Base-by-base conservation (phyloP, 192 early-diverging fungal genomes). In the Geranomyces michiganensis region DNA sequence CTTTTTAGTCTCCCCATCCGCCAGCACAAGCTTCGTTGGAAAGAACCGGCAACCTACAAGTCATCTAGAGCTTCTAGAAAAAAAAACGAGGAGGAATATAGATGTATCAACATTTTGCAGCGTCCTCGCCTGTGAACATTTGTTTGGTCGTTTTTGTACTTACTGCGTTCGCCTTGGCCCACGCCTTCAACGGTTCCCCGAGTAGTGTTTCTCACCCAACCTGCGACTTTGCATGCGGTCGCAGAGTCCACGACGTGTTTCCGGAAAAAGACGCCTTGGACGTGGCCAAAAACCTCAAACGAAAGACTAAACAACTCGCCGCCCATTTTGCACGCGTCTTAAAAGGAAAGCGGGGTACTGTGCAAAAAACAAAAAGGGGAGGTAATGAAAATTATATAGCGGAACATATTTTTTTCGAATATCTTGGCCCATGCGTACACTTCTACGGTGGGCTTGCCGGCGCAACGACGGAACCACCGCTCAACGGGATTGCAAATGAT, bases 261-360 rank as follows among this genome's bases (percentile, higher is more conserved):
- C 21, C 77, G 62, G 49, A 76, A 78, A 32, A 67, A 78, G 1
- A 78, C 77, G 0, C 73, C 74, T 63, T 78, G 77, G 8, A 78
- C 77, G 73, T 78, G 78, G 12, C 77, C 77, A 74, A 59, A 67
- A 14, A 78, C 77, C 45, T 77, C 74, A 58, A 75, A 77, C 4
- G 3, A 9, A 26, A 53, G 51, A 17, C 15, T 53, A 2, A 53
- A 24, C 15, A 53, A 53, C 7, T 53, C 6, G 51, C 36, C n/a
- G n/a, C n/a, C n/a, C n/a, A n/a, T n/a, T n/a, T n/a, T n/a, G n/a
- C n/a, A n/a, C n/a, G n/a, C n/a, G n/a, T 41, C 36, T 41, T 10
- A 41, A 41, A 41, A 41, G 3, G 10, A 10, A 41, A 41, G 36
- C 10, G 36, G 36, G 10, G 36, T 41, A 10, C 36, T 41, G 36